Evolutionary conservation across 805 yeast species (phyloP).

Genomic region (Candida vaughaniae): DNA sequence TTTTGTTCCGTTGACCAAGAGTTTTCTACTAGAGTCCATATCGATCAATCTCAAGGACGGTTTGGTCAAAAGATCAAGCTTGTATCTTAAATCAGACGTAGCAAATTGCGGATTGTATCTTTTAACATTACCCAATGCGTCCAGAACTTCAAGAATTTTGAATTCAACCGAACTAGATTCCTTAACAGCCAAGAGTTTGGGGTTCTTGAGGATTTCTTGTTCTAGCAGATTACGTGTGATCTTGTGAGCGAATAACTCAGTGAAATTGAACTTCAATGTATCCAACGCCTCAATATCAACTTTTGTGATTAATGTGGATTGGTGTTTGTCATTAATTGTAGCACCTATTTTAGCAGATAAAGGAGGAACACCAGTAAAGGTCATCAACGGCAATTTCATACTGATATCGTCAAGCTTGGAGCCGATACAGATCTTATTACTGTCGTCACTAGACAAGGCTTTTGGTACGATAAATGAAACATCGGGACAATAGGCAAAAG

Average conservation of each 20-base stretch:
- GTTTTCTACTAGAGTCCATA: conserved; percentile 16
- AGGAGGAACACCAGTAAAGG: conserved; percentile 78
- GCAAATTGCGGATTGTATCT: conserved; percentile 37
- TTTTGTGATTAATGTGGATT: conserved; percentile 14
- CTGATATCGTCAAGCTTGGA: conserved; percentile 43
- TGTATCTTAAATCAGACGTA: conserved; percentile 34
- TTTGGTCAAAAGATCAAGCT: conserved; percentile 24
- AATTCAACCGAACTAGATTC: conserved; percentile 30
- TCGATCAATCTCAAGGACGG: conserved; percentile 24
- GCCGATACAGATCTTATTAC: conserved; percentile 55
- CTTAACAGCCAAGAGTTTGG: conserved; percentile 18
- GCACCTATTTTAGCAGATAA: conserved; percentile 25
- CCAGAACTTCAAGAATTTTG: conserved; percentile 32
- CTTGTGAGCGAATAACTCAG: conserved; percentile 11
- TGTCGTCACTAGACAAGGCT: conserved; percentile 17
- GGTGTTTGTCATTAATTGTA: conserved; percentile 23
- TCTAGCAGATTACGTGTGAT: conserved; percentile 34
- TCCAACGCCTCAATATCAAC: conserved; percentile 4
- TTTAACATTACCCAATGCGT: conserved; percentile 31
- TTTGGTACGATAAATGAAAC: conserved; percentile 53
- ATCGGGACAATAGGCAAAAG: conserved; percentile 75
- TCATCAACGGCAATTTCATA: conserved; percentile 42
- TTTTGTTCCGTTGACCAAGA: conserved; percentile 22
- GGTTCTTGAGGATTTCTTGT: conserved; percentile 31
- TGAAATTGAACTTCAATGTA: conserved; percentile 9